Base-by-base conservation (phyloP, 2,329 filamentous ascomycete genomes). In the Tolypocladium inflatum region DNA sequence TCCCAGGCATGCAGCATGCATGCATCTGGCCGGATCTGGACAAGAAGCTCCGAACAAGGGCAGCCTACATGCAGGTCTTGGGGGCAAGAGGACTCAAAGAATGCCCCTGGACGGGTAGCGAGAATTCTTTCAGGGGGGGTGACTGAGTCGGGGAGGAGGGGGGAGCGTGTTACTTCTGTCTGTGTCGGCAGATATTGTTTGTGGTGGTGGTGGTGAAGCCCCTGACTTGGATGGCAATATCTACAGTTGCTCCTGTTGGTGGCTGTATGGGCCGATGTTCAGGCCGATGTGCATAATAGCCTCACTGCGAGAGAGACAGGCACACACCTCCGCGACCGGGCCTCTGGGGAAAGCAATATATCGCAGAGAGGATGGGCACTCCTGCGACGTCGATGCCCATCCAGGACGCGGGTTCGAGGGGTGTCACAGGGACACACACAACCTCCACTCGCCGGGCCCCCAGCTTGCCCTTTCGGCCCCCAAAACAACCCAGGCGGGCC, bases 11-110 rank as follows among this genome's bases (percentile, higher is more conserved):
- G 55, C 41, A 54, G 39, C 51, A 45, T 54, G 56, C 41, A 55
- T 55, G 54, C 56, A 54, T 38, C 21, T 42, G 51, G 33, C 51
- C 41, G 56, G 9, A 57, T 57, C n/a, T 9, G 51, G 56, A 37
- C 38, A 21, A 26, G 19, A 15, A 38, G 52, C 52, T n/a, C 23
- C 17, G 37, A 54, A 8, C 21, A 23, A 41, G 30, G 48, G 45
- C 51, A 39, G n/a, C 33, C 51, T 54, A 54, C 35, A 39, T 45
- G 54, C 39, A 55, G 23, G 30, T 55, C 23, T 23, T 51, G n/a
- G 26, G 17, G 48, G 17, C 8, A 51, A 33, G 11, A 17, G 13
- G 48, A 9, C 48, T 35, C 15, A 11, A 2, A 9, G 48, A 33
- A 35, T n/a, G 17, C 19, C 19, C 19, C 41, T n/a, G 19, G 19